A percentile compares a stretch with the other conserved stretches of the same genome.
These are phyloP conservation scores for Ramaria rubella DNA, from an alignment of 768 basidiomycete genomes.

Conservation along the genomic window DNA sequence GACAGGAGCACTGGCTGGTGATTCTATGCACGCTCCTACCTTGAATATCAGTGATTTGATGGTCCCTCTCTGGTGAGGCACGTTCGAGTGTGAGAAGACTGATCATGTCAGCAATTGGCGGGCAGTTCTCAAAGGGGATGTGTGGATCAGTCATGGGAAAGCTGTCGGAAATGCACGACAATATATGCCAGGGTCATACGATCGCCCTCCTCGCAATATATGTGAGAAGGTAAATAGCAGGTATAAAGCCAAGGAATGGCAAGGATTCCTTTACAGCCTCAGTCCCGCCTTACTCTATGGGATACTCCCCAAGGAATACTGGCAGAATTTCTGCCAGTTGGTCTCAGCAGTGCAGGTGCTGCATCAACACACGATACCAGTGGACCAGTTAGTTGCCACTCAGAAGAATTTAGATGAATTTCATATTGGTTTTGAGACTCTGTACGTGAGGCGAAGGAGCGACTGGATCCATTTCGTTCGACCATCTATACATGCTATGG, in stretches of 20 bases:
- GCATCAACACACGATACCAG: background rate
- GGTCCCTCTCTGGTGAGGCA: constrained; percentile 29
- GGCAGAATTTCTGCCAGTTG: constrained; percentile 15
- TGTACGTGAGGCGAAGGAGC: background rate
- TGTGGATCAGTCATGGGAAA: constrained; percentile 33
- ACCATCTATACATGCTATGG: background rate
- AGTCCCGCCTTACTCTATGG: constrained; percentile 27
- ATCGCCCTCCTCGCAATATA: constrained; percentile 35
- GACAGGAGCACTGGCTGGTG: constrained; percentile 19
- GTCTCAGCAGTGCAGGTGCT: background rate
- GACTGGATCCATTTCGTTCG: constrained; percentile 5
- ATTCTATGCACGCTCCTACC: constrained; percentile 34
- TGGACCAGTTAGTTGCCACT: background rate
- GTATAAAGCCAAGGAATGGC: too few relatives aligned
- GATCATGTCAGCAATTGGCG: constrained; percentile 30
- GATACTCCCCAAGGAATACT: too few relatives aligned
- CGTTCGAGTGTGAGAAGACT: constrained; percentile 36
- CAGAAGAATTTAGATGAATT: background rate
- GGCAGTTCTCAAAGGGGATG: constrained; percentile 15
- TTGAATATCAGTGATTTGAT: constrained; percentile 34
- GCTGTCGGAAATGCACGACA: constrained; percentile 19
- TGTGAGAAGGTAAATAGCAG: constrained; percentile 36
- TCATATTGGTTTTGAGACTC: background rate
- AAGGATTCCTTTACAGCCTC: constrained; percentile 24
- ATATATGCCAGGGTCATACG: constrained; percentile 38